Percentiles rank a stretch among this genome's conserved stretches.
These are phyloP conservation scores for Artemisia annua DNA, from an alignment of 129 eudicot genomes.

Conservation along the genomic window DNA sequence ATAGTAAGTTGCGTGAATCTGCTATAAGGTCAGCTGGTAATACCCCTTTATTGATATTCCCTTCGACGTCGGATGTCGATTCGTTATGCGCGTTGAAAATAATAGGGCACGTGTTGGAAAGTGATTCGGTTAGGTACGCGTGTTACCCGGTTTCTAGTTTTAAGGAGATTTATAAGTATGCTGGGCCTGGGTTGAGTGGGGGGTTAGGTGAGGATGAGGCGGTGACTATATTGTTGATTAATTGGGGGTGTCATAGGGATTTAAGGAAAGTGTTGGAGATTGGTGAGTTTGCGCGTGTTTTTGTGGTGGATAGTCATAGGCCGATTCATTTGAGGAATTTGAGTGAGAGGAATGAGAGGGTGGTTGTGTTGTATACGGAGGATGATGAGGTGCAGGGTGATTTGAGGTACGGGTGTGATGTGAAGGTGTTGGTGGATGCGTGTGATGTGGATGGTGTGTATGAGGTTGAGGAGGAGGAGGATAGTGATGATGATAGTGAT, in stretches of 20 bases:
- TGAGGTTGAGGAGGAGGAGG: constrained; percentile 59
- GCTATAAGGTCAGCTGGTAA: constrained; percentile 59
- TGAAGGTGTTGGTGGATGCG: constrained; percentile 71
- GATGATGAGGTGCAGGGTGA: constrained; percentile 92
- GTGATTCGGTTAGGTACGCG: constrained; percentile 87
- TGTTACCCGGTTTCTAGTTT: constrained; percentile 91
- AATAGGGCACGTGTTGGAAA: constrained; percentile 76
- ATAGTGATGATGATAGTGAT: constrained; percentile 50
- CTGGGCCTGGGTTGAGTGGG: constrained; percentile 47
- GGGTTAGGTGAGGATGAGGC: constrained; percentile 45
- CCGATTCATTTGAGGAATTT: constrained; percentile 93
- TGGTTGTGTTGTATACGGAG: constrained; percentile 68
- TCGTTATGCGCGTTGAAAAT: constrained; percentile 89
- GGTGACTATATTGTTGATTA: constrained; percentile 69
- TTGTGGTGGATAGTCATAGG: constrained; percentile 88
- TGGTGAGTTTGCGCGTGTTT: constrained; percentile 62
- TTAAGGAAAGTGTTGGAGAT: constrained; percentile 53
- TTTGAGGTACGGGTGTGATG: constrained; percentile 70
- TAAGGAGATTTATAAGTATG: constrained; percentile 74
- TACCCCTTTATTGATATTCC: constrained; percentile 71
- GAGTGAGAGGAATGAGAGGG: constrained; percentile 61
- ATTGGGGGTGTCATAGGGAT: constrained; percentile 99
- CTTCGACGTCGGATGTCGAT: constrained; percentile 92
- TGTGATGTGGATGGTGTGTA: constrained; percentile 83
- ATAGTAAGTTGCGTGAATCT: constrained; percentile 57